Conservation (phyloP, 306 rosid species). For the Glycine soja region DNA sequence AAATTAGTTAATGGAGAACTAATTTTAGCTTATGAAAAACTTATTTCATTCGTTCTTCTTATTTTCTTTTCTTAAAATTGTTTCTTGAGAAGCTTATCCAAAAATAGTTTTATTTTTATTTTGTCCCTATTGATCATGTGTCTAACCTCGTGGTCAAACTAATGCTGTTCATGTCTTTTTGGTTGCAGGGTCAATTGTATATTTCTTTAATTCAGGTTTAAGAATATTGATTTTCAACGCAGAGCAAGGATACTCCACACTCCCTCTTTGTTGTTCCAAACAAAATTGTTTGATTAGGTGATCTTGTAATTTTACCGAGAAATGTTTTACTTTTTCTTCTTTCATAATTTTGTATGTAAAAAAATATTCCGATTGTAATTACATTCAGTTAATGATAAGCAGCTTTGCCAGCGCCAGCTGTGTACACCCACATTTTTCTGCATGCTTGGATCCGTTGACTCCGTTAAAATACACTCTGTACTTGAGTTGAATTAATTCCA, state of each 20-base stretch:
- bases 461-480: too few species aligned
- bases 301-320: slow-evolving; percentile 38
- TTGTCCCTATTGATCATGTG: slow-evolving; percentile 1
- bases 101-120: neutral
- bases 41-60: too few species aligned
- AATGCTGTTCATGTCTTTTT: slow-evolving; percentile 44
- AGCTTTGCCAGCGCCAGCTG: slow-evolving; percentile 47
- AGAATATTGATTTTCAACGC: slow-evolving; percentile 64
- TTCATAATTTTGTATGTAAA: slow-evolving; percentile 65
- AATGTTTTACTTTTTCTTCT: slow-evolving; percentile 49
- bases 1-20: too few species aligned
- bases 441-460: slow-evolving; percentile 5
- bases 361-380: slow-evolving; percentile 49
- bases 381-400: slow-evolving; percentile 60
- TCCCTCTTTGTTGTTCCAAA: slow-evolving; percentile 47
- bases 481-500: too few species aligned
- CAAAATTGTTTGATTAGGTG: slow-evolving; percentile 25
- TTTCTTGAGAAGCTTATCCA: too few species aligned
- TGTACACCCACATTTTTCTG: slow-evolving; percentile 36
- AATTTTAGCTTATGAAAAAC: too few species aligned
- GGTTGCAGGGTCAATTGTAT: slow-evolving; percentile 36
- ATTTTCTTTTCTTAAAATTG: too few species aligned
- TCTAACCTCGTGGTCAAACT: slow-evolving; percentile 36
- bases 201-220: slow-evolving; percentile 59
- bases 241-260: slow-evolving; percentile 53